phyloP scores from a whole-genome alignment of 129 eudicot species.

The Rutidosis leptorrhynchoides region DNA sequence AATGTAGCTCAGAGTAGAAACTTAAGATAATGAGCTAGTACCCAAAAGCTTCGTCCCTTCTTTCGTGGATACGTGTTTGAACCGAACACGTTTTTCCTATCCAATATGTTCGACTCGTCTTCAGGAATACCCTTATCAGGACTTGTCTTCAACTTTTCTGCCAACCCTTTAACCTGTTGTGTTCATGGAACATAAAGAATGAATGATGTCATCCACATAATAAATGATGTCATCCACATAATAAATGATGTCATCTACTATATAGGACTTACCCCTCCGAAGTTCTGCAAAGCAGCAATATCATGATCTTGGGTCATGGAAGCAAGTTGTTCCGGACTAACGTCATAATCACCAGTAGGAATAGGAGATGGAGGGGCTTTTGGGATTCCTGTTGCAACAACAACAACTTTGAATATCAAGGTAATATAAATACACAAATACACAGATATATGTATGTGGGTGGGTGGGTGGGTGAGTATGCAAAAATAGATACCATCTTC shows the following conservation, averaged over 20 bases:
- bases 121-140: slow-evolving; percentile 67
- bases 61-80: slow-evolving; percentile 91
- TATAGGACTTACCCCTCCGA: slow-evolving; percentile 88
- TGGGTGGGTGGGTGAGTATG: background rate
- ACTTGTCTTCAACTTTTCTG: slow-evolving; percentile 61
- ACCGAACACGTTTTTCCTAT: slow-evolving; percentile 65
- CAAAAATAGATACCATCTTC: slow-evolving; percentile 39
- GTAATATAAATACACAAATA: background rate
- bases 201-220: slow-evolving; percentile 9
- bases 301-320: slow-evolving; percentile 68
- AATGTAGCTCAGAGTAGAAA: background rate
- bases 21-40: slow-evolving; percentile 14
- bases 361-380: slow-evolving; percentile 41
- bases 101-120: slow-evolving; percentile 55
- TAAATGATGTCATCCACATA: background rate
- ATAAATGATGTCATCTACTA: no score
- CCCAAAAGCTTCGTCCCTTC: slow-evolving; percentile 96
- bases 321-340: slow-evolving; percentile 62
- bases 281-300: slow-evolving; percentile 52
- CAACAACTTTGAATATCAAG: background rate
- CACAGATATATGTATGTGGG: no score
- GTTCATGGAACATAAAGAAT: slow-evolving; percentile 11
- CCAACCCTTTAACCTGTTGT: slow-evolving; percentile 61
- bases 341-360: slow-evolving; percentile 50
- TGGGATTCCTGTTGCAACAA: slow-evolving; percentile 39